Evolutionary conservation across 495 filamentous ascomycete species (phyloP).

Genomic region (Tuber melanosporum): DNA sequence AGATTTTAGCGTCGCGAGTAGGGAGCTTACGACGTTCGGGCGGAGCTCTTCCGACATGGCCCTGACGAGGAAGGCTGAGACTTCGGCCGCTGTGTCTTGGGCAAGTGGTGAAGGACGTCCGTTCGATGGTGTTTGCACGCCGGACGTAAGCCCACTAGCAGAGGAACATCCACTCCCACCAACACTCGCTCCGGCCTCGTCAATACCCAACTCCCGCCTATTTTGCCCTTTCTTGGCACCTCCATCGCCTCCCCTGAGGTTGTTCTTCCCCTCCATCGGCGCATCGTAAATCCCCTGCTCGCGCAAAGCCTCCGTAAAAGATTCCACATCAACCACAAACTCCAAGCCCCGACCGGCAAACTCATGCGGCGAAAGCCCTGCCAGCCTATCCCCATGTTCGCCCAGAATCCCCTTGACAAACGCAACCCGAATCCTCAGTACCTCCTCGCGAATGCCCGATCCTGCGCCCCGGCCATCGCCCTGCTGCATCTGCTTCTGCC

Average conservation of each 20-base stretch:
- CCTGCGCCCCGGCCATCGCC: slow-evolving; percentile 5
- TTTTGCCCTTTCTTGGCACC: background rate
- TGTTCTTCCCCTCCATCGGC: slow-evolving; percentile 16
- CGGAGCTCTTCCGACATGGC: slow-evolving; percentile 28
- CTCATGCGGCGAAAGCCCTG: slow-evolving; percentile 33
- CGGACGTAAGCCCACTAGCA: slow-evolving; percentile 20
- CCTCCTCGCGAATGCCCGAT: slow-evolving; percentile 34
- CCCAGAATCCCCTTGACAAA: slow-evolving; percentile 40
- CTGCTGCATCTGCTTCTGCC: slow-evolving; percentile 13
- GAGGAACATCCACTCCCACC: slow-evolving; percentile 26
- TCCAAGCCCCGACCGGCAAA: slow-evolving; percentile 35
- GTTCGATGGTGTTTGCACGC: slow-evolving; percentile 27
- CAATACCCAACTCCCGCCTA: slow-evolving; percentile 16
- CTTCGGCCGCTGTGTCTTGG: slow-evolving; percentile 11
- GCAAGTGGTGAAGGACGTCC: slow-evolving; percentile 2
- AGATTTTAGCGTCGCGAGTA: slow-evolving; percentile 25
- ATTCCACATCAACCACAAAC: slow-evolving; percentile 29
- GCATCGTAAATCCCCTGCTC: slow-evolving; percentile 31
- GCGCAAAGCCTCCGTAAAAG: slow-evolving; percentile 26
- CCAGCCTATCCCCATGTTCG: slow-evolving; percentile 34
- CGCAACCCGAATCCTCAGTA: slow-evolving; percentile 36
- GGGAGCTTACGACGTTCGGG: slow-evolving; percentile 9
- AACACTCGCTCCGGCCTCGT: background rate
- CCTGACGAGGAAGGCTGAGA: slow-evolving; percentile 25
- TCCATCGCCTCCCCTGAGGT: slow-evolving; percentile 9